A percentile compares a stretch with the other conserved stretches of the same genome.
Evolutionary conservation across 176 grass and related monocot genomes (phyloP).

Genomic region (Carex cristatella): DNA sequence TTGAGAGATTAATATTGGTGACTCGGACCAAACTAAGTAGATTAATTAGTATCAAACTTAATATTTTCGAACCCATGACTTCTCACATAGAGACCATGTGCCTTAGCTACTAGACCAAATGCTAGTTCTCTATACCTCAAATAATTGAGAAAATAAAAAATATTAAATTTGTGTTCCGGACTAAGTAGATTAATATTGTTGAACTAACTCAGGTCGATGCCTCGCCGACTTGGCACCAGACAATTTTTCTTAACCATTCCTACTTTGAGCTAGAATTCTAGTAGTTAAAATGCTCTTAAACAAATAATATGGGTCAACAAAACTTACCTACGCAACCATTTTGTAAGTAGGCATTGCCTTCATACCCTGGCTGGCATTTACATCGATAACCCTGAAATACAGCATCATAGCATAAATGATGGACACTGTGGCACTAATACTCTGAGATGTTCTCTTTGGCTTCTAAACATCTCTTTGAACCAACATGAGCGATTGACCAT

Average conservation of each 20-base stretch:
- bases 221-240: background rate
- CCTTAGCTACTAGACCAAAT: no score
- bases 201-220: no score
- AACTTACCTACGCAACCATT: conserved; percentile 23
- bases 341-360: conserved; percentile 28
- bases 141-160: background rate
- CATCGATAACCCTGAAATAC: background rate
- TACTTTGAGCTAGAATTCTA: background rate
- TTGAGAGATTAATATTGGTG: no score
- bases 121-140: no score
- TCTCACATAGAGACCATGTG: no score
- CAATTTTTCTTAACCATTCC: background rate
- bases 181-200: no score
- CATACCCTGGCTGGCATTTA: conserved; percentile 5
- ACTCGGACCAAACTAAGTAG: no score
- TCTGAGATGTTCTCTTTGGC: background rate
- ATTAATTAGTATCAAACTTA: no score
- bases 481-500: conserved; percentile 4
- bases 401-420: background rate
- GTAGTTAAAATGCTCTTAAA: background rate
- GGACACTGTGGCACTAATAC: background rate
- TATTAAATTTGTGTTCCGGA: background rate
- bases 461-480: background rate
- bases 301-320: background rate
- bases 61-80: no score